Conservation (phyloP, 2,329 filamentous ascomycete genomes). For the Scytalidium lignicola region DNA sequence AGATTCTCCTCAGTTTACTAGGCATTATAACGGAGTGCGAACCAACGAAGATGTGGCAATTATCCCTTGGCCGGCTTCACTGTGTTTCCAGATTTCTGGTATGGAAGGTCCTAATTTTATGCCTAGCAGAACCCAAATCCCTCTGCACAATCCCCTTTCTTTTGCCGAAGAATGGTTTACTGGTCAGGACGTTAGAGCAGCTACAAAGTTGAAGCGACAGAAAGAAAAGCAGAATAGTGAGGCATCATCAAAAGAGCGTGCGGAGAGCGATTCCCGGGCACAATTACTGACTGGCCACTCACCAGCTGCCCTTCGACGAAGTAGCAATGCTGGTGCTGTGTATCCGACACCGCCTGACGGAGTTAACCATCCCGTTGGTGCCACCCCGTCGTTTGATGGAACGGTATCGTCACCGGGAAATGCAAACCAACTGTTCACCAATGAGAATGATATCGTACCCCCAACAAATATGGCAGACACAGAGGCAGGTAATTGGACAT, state of each 20-base stretch:
- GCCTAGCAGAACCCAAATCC: neutral
- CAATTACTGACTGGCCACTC: slow-evolving; percentile 45
- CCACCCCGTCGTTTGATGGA: slow-evolving; percentile 53
- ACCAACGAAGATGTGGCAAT: slow-evolving; percentile 20
- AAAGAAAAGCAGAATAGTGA: slow-evolving; percentile 42
- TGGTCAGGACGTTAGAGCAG: slow-evolving; percentile 34
- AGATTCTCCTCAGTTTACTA: slow-evolving; percentile 15
- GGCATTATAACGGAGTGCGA: slow-evolving; percentile 16
- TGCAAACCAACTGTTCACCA: slow-evolving; percentile 26
- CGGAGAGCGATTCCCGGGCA: slow-evolving; percentile 36
- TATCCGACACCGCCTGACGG: slow-evolving; percentile 70
- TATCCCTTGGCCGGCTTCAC: slow-evolving; percentile 27
- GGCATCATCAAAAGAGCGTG: slow-evolving; percentile 34
- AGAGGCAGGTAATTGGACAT: slow-evolving; percentile 22
- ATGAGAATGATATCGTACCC: slow-evolving; percentile 30
- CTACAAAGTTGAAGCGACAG: slow-evolving; percentile 41
- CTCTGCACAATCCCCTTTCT: slow-evolving; percentile 26
- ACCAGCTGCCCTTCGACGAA: slow-evolving; percentile 44
- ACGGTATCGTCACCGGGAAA: slow-evolving; percentile 52
- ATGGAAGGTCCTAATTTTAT: slow-evolving; percentile 8
- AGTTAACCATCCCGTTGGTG: slow-evolving; percentile 46
- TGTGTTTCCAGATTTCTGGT: slow-evolving; percentile 25
- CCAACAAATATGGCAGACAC: slow-evolving; percentile 11
- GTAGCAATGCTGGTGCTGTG: slow-evolving; percentile 49
- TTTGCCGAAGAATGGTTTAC: slow-evolving; percentile 33